Base-by-base conservation (phyloP, 805 yeast species). In the Saccharomycopsis schoenii region DNA sequence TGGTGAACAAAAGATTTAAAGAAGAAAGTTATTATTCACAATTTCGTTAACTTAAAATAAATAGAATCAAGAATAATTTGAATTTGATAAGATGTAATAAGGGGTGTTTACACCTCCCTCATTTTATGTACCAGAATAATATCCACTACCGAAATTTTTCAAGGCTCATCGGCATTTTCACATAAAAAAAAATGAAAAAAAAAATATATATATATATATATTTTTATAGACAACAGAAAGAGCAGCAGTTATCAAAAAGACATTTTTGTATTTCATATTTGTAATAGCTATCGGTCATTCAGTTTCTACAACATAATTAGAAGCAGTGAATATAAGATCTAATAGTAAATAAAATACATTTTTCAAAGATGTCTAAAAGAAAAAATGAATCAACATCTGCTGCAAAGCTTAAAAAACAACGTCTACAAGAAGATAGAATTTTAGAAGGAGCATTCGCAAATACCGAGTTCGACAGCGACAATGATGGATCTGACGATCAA, bases 11-110 rank as follows among this genome's bases (percentile, higher is more conserved):
- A 63, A 78, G 97, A 67, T 85, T 89, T 65, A 77, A 76, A 19
- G 96, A 91, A 70, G 97, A 93, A 68, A 72, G 68, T 60, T 88
- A 83, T 74, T 92, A 88, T 72, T 80, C 86, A 71, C 80, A 75
- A 76, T 89, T 72, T 58, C 73, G 77, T 66, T 75, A 65, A 60
- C 1, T 47, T 29, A 17, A n/a, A 17, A n/a, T 42, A 42, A 17
- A 4, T 17, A 4, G 34, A 29, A 29, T 29, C 6, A 4, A 4
- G 6, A 29, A 29, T 6, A 29, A 29, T 29, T 29, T 29, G 34
- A 29, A 29, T 29, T 29, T 29, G 34, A 29, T 29, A 29, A 3
- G 34, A 29, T 37, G 12, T 37, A 12, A 12, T 37, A 4, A 14
- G 29, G 34, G 52, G 34, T 47, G n/a, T 24, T 24, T 8, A 47